Base-by-base conservation (phyloP, 306 rosid species). In the Cyclanthera cordifolia region DNA sequence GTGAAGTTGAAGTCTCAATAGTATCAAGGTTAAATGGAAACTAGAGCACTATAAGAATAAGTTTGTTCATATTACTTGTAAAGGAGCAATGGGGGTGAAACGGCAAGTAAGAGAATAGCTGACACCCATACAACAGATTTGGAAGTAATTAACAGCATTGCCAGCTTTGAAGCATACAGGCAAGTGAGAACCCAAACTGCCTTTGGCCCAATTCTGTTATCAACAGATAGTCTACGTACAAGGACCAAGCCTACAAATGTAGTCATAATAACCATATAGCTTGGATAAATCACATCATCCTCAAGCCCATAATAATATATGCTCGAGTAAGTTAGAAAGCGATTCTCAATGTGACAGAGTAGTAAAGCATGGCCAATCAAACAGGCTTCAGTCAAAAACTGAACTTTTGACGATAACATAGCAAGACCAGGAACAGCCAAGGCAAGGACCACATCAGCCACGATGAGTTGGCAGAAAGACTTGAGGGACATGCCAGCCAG, bases 211-310 rank as follows among this genome's bases (percentile, higher is more conserved):
- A 94, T 88, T 74, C 87, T 83, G 43, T 79, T 83, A 85, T 94
- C 99, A 28, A 74, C 88, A 27, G 83, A 81, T 25, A 94, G 77
- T 77, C 90, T 85, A 82, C 91, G 84, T 57, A 87, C 87, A 81
- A 94, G 70, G 76, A 91, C 90, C 81, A 94, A 72, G 75, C 99
- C 99, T 83, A 88, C 80, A 34, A 83, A 77, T 66, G 97, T 90
- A 67, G 99, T 94, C 79, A 87, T 48, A 53, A 88, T 76, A 77
- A 94, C 96, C 99, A 94, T 90, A 77, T 90, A 94, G 87, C 97
- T 94, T 27, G 99, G 97, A 79, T 90, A 94, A 91, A 94, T 86
- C 50, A 94, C 96, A 74, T 90, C 97, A 55, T 94, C 99, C 84
- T 94, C 99, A 85, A 90, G 88, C 46, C 96, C 99, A 80, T 94